Base-by-base conservation (phyloP, 2,329 filamentous ascomycete genomes). In the Nectriaceae sp. region DNA sequence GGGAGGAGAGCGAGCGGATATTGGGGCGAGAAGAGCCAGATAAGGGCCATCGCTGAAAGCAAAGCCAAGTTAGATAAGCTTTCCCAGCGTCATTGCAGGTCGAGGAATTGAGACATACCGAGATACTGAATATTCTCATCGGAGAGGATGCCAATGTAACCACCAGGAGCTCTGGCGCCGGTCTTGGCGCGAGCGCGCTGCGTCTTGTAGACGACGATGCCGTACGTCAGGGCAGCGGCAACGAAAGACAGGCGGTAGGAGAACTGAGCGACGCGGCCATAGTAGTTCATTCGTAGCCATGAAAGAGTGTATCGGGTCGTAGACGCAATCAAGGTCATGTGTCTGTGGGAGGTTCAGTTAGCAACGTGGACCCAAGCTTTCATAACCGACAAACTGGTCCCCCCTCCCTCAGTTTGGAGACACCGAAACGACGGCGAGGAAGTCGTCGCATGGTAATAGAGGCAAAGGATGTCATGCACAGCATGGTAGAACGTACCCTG, bases 51-150 rank as follows among this genome's bases (percentile, higher is more conserved):
- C 63, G 84, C 92, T 96, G 65, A 24, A 55, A 39, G 18, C 5
- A 11, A n/a, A 6, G 19, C 8, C 37, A 20, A 21, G 16, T 21
- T 10, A 18, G 11, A 20, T 21, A 39, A 18, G 33, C 33, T 29
- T 29, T 13, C 8, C 8, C 8, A 36, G 11, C 8, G 33, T 18
- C 19, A 39, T 39, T 39, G 10, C 33, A 13, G 19, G 16, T 21
- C 10, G 10, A n/a, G 21, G n/a, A 18, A 10, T 21, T 5, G 19
- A 39, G 8, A 59, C 90, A 69, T 81, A 97, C 94, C 78, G 53
- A 99, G 81, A 70, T 99, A 99, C 74, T 97, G 94, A 44, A 99
- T 90, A 72, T 99, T 99, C 80, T 99, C 94, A 69, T 99, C 94
- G 11, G 84, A 78, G 47, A 87, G 77, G 57, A 96, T 76, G 53